Evolutionary conservation across 225 moss, liverwort and hornwort genomes (phyloP).

Genomic region (Thuidium tamariscinum): DNA sequence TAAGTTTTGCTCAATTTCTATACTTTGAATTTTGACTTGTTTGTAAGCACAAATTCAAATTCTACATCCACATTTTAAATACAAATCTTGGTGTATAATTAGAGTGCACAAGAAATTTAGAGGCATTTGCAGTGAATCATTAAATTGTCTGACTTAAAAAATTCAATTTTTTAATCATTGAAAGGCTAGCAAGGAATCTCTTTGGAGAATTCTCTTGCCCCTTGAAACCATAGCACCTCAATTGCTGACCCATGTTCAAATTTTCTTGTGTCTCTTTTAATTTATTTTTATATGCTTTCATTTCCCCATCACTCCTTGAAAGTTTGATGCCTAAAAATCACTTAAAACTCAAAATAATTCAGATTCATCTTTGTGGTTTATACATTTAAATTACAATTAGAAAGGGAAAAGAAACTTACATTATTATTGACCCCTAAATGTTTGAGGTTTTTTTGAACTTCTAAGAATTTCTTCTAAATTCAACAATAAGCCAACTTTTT

Average conservation of each 20-base stretch:
- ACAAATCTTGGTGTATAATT: background rate
- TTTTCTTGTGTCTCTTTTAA: too few relatives aligned
- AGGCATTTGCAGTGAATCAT: background rate
- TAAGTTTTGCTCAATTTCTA: background rate
- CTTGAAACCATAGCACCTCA: background rate
- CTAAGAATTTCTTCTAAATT: too few relatives aligned
- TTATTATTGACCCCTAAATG: background rate
- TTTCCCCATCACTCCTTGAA: fast-evolving
- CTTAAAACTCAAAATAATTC: background rate
- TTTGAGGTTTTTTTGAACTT: too few relatives aligned
- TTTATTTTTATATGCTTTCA: background rate
- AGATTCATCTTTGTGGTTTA: fast-evolving
- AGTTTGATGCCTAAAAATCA: background rate
- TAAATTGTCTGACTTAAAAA: too few relatives aligned
- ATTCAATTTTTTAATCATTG: background rate
- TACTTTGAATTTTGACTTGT: background rate
- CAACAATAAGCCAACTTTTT: too few relatives aligned
- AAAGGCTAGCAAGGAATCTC: fast-evolving
- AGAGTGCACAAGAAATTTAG: fast-evolving
- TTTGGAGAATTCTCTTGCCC: background rate
- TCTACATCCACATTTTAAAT: background rate
- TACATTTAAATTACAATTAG: background rate
- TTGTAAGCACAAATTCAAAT: fast-evolving
- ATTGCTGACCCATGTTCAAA: background rate
- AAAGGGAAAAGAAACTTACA: background rate